Percentiles rank a stretch among this genome's conserved stretches.
phyloP scores from a whole-genome alignment of 1,284 basidiomycete species.

The Melampsora larici-populina region DNA sequence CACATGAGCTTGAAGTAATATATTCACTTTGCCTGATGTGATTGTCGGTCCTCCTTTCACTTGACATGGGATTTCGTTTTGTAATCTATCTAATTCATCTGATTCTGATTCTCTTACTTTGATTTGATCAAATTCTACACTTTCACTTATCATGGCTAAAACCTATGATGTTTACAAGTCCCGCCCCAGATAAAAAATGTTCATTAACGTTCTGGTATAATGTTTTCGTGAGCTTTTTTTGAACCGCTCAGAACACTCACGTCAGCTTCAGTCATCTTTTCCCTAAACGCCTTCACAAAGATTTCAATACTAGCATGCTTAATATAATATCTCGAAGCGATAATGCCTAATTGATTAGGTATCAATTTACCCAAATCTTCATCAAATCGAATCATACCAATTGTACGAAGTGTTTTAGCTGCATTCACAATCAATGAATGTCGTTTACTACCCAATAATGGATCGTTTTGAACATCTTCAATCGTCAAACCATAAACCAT shows the following conservation, averaged over 20 bases:
- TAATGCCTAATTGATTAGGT: conserved; percentile 83
- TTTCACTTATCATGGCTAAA: conserved; percentile 52
- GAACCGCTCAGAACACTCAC: conserved; percentile 70
- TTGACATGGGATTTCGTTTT: conserved; percentile 68
- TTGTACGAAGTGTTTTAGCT: conserved; percentile 68
- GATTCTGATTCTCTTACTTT: conserved; percentile 86
- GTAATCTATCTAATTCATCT: conserved; percentile 74
- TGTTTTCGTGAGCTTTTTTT: conserved; percentile 65
- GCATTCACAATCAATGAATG: conserved; percentile 69
- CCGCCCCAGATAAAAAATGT: no score
- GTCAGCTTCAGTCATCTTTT: conserved; percentile 90
- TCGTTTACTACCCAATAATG: conserved; percentile 71
- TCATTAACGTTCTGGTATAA: conserved; percentile 58
- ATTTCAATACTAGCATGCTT: conserved; percentile 79
- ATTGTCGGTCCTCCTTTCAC: conserved; percentile 96
- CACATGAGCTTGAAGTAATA: conserved; percentile 87
- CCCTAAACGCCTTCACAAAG: conserved; percentile 77
- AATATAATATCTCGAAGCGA: conserved; percentile 96
- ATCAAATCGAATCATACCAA: conserved; percentile 81
- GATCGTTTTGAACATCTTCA: conserved; percentile 71
- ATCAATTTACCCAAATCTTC: conserved; percentile 63
- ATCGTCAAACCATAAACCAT: conserved; percentile 82
- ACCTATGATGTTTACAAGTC: conserved; percentile 45
- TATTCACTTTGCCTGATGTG: conserved; percentile 92
- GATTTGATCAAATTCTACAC: conserved; percentile 76